Conservation (phyloP, 169 alveolate species). For the Eimeria necatrix region DNA sequence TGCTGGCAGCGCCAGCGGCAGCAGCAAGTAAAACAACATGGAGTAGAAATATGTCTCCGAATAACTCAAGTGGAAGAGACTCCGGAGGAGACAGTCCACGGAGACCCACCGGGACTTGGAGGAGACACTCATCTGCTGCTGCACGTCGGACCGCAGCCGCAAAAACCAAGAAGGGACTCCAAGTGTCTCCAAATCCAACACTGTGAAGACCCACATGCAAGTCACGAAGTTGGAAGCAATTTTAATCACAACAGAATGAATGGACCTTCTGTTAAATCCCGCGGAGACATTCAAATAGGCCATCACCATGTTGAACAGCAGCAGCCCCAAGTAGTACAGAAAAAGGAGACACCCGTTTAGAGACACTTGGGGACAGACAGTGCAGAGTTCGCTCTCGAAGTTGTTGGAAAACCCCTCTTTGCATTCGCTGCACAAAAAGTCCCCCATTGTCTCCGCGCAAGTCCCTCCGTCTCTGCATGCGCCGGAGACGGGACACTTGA, state of each 20-base stretch:
- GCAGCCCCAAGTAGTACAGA: conserved; percentile 83
- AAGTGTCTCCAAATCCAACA: conserved; percentile 83
- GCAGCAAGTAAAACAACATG: conserved; percentile 83
- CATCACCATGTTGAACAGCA: conserved; percentile 88
- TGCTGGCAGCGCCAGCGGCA: conserved; percentile 86
- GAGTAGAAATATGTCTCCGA: conserved; percentile 87
- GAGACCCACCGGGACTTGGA: conserved; percentile 80
- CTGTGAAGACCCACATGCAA: conserved; percentile 88
- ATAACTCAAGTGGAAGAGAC: conserved; percentile 83
- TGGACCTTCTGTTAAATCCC: conserved; percentile 90
- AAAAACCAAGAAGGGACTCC: conserved; percentile 83
- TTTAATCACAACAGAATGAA: conserved; percentile 90
- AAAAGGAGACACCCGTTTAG: conserved; percentile 82
- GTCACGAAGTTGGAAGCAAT: conserved; percentile 89
- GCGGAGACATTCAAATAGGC: conserved; percentile 90
- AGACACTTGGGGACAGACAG: conserved; percentile 84
- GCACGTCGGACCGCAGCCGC: conserved; percentile 69
- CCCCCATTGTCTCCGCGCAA: conserved; percentile 88
- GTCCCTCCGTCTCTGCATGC: conserved; percentile 87
- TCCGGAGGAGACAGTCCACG: conserved; percentile 88
- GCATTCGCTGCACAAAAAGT: conserved; percentile 90
- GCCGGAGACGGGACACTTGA: conserved; percentile 89
- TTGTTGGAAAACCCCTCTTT: conserved; percentile 88
- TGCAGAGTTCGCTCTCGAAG: conserved; percentile 86
- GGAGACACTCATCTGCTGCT: conserved; percentile 18